Percentiles rank a stretch among this genome's conserved stretches.
Evolutionary conservation across 352 stramenopile species (phyloP).

Genomic region (Phytopythium montanum): DNA sequence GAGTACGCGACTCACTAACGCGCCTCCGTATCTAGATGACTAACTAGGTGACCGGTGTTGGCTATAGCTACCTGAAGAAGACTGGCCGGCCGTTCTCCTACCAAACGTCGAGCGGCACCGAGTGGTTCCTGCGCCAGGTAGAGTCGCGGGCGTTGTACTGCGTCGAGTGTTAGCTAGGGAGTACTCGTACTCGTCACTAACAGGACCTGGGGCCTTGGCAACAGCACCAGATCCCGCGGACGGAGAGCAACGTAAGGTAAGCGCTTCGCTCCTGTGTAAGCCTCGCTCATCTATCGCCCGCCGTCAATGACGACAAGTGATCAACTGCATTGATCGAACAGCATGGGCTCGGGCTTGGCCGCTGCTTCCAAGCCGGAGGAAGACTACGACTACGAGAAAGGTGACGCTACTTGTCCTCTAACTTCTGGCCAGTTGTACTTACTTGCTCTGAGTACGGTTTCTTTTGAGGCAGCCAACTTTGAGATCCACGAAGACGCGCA

Average conservation of each 20-base stretch:
- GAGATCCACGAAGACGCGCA: conserved; percentile 93
- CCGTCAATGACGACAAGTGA: neutral
- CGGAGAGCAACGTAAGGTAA: conserved; percentile 31
- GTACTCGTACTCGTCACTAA: too few species aligned
- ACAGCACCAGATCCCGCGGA: conserved; percentile 64
- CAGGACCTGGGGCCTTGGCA: too few species aligned
- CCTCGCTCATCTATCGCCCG: conserved; percentile 30
- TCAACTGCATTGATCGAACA: conserved; percentile 10
- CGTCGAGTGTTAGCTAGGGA: neutral
- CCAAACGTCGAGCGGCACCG: conserved; percentile 73
- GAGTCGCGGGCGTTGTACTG: neutral
- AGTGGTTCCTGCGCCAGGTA: conserved; percentile 84
- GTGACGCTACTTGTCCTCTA: conserved; percentile 16
- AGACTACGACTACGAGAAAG: conserved; percentile 83
- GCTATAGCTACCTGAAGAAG: conserved; percentile 66
- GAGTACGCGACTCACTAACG: conserved; percentile 44
- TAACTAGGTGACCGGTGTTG: neutral
- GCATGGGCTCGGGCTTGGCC: conserved; percentile 52
- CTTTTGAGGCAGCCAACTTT: conserved; percentile 58
- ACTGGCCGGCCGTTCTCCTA: conserved; percentile 58
- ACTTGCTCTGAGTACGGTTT: neutral
- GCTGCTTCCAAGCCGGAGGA: conserved; percentile 35
- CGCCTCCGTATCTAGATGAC: neutral
- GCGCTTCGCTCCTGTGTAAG: too few species aligned
- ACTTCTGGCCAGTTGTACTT: too few species aligned